These are phyloP conservation scores for Talaromyces proteolyticus DNA, from an alignment of 495 filamentous ascomycete species.

Conservation along the genomic window DNA sequence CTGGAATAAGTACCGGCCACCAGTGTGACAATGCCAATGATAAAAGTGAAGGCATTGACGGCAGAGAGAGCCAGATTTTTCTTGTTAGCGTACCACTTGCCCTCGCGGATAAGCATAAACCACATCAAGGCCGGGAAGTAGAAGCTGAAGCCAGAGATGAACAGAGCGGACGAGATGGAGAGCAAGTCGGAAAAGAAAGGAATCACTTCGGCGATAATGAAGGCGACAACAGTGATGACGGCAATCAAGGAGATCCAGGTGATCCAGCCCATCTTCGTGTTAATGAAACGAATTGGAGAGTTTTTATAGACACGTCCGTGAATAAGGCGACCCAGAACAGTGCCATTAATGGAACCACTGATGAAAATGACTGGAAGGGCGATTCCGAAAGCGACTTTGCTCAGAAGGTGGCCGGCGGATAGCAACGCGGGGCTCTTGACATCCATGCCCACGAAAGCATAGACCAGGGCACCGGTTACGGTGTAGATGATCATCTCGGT, in stretches of 20 bases:
- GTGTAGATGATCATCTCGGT: conserved; percentile 63
- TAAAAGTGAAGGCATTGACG: conserved; percentile 14
- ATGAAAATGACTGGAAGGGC: conserved; percentile 69
- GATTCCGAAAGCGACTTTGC: conserved; percentile 65
- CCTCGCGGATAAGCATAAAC: conserved; percentile 47
- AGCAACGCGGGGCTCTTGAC: conserved; percentile 63
- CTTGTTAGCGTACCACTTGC: conserved; percentile 31
- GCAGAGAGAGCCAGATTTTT: conserved; percentile 16
- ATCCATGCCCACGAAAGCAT: conserved; percentile 57
- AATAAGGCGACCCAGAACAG: conserved; percentile 52
- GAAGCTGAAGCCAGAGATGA: conserved; percentile 61
- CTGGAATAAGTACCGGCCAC: conserved; percentile 51
- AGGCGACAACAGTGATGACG: conserved; percentile 51
- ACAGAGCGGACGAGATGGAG: conserved; percentile 52
- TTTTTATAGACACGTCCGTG: conserved; percentile 51
- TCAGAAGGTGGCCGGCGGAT: conserved; percentile 49
- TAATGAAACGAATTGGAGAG: conserved; percentile 50
- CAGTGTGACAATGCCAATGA: conserved; percentile 40
- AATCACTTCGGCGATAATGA: conserved; percentile 60
- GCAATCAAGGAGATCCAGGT: conserved; percentile 51
- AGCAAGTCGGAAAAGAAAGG: conserved; percentile 62
- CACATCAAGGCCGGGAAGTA: conserved; percentile 61
- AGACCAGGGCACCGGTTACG: conserved; percentile 58
- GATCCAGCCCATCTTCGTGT: conserved; percentile 50
- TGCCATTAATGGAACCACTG: conserved; percentile 57